Evolutionary conservation across 2,329 filamentous ascomycete species (phyloP).

Genomic region (Phyllosticta citrichinensis): DNA sequence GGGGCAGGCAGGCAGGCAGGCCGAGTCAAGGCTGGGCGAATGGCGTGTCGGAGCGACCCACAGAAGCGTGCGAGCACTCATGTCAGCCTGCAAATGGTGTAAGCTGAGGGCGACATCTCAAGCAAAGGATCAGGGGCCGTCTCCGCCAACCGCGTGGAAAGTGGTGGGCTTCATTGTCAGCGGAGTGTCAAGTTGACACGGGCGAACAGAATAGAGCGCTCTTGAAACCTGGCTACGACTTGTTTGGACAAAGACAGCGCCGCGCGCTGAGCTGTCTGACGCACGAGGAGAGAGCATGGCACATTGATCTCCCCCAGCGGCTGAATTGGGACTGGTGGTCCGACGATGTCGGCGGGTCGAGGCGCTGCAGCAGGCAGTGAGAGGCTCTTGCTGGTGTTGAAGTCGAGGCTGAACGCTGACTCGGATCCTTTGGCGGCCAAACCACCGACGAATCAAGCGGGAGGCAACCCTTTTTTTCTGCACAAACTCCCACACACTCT

Average conservation of each 20-base stretch:
- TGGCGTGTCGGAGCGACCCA: too few relatives aligned
- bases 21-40: neutral
- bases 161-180: neutral
- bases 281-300: neutral
- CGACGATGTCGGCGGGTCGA: neutral
- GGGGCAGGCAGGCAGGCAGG: neutral
- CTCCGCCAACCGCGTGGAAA: neutral
- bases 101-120: too few relatives aligned
- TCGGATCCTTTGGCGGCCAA: neutral
- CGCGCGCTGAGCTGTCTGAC: neutral
- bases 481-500: neutral
- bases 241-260: neutral
- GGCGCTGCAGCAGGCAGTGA: neutral
- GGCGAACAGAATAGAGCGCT: neutral
- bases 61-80: neutral
- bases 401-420: neutral
- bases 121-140: neutral
- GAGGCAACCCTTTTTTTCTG: neutral
- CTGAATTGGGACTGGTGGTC: neutral
- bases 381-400: neutral
- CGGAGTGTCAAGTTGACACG: neutral
- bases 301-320: neutral
- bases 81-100: neutral
- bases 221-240: neutral
- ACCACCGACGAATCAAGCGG: neutral